A percentile compares a stretch with the other conserved stretches of the same genome.
phyloP scores from a whole-genome alignment of 2,329 filamentous ascomycete genomes.

The Madurella mycetomatis region DNA sequence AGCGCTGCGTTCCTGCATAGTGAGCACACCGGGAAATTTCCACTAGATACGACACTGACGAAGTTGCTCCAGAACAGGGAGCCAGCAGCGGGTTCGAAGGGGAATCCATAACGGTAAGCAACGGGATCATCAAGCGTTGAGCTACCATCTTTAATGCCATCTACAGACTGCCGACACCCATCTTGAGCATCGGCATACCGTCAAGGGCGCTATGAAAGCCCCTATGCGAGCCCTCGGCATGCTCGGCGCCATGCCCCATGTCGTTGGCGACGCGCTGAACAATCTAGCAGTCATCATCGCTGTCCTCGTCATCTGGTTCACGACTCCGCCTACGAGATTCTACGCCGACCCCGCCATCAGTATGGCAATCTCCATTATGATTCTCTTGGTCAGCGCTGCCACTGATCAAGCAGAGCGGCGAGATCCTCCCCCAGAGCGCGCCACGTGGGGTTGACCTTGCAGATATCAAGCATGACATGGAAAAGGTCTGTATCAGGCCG shows the following conservation, averaged over 20 bases:
- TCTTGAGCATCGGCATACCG: slow-evolving; percentile 45
- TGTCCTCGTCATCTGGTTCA: slow-evolving; percentile 65
- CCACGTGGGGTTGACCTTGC: slow-evolving; percentile 55
- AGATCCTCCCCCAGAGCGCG: slow-evolving; percentile 64
- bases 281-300: slow-evolving; percentile 71
- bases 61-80: slow-evolving; percentile 10
- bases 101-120: slow-evolving; percentile 1
- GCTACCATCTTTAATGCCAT: not conserved
- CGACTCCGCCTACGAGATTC: slow-evolving; percentile 52
- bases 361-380: slow-evolving; percentile 68
- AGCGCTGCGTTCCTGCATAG: slow-evolving; percentile 63
- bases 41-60: not conserved
- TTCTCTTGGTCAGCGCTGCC: slow-evolving; percentile 59
- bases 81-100: slow-evolving; percentile 10
- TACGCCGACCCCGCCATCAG: slow-evolving; percentile 70
- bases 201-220: slow-evolving; percentile 27
- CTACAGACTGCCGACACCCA: slow-evolving; percentile 33
- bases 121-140: too few species aligned
- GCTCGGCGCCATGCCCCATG: slow-evolving; percentile 65
- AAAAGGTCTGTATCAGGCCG: slow-evolving; percentile 44
- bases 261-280: slow-evolving; percentile 69
- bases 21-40: slow-evolving; percentile 26
- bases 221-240: slow-evolving; percentile 61
- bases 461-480: slow-evolving; percentile 65
- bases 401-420: slow-evolving; percentile 57